phyloP scores from a whole-genome alignment of 805 yeast species.

The Brettanomyces anomalus region DNA sequence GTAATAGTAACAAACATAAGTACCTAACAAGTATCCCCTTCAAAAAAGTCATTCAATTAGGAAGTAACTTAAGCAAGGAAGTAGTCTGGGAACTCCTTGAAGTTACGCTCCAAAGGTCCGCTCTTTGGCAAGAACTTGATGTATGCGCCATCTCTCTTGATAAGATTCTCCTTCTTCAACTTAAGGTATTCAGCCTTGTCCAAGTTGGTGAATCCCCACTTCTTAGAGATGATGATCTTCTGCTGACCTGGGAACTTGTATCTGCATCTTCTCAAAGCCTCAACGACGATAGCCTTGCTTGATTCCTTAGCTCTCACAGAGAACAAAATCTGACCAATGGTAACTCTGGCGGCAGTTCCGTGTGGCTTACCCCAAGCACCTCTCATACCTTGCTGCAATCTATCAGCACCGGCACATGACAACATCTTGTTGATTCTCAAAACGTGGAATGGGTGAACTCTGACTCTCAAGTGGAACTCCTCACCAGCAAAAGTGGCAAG shows the following conservation, averaged over 20 bases:
- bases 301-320: slow-evolving; percentile 97
- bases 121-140: slow-evolving; percentile 96
- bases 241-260: slow-evolving; percentile 99
- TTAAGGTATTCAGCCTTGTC: slow-evolving; percentile 95
- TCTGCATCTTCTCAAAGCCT: slow-evolving; percentile 99
- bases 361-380: slow-evolving; percentile 99
- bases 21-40: not conserved
- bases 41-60: not conserved
- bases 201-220: slow-evolving; percentile 99
- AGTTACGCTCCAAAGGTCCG: slow-evolving; percentile 91
- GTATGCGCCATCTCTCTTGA: slow-evolving; percentile 99
- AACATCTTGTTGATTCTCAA: slow-evolving; percentile 99
- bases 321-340: slow-evolving; percentile 96
- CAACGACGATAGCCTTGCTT: slow-evolving; percentile 95
- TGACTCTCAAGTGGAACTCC: slow-evolving; percentile 99
- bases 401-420: slow-evolving; percentile 99
- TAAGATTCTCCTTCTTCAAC: slow-evolving; percentile 95
- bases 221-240: slow-evolving; percentile 97
- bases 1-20: too few relatives aligned
- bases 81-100: slow-evolving; percentile 88
- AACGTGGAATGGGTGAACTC: slow-evolving; percentile 99
- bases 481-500: slow-evolving; percentile 96
- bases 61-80: slow-evolving; percentile 33
- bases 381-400: slow-evolving; percentile 99
- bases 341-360: slow-evolving; percentile 99